phyloP scores from a whole-genome alignment of 179 eudicot genomes.

The Heliamphora pulchella region DNA sequence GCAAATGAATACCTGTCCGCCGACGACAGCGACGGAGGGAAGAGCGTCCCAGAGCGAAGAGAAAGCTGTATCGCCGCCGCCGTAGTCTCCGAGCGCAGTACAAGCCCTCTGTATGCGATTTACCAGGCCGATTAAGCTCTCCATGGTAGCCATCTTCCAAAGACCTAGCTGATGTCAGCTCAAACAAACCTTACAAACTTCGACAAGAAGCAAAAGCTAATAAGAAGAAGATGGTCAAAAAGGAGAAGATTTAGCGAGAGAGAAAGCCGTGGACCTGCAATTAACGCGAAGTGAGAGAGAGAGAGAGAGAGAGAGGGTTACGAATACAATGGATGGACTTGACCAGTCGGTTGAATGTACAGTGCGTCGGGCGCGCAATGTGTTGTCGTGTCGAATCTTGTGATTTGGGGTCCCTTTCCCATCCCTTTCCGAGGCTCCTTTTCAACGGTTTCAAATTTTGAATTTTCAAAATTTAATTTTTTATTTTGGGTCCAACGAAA shows the following conservation, averaged over 20 bases:
- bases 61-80: conserved; percentile 51
- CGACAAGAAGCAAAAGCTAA: neutral
- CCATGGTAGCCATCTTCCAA: conserved; percentile 64
- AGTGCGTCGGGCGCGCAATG: conserved; percentile 10
- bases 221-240: neutral
- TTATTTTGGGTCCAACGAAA: too few species aligned
- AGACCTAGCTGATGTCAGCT: conserved; percentile 8
- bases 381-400: neutral
- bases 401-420: too few species aligned
- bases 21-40: conserved; percentile 93
- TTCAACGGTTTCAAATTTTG: conserved; percentile 22
- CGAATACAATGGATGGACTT: too few species aligned
- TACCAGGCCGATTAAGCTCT: conserved; percentile 76
- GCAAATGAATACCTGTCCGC: conserved; percentile 61
- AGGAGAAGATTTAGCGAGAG: neutral
- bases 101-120: conserved; percentile 83
- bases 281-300: neutral
- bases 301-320: neutral
- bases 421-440: too few species aligned
- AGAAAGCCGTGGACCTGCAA: neutral
- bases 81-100: conserved; percentile 86
- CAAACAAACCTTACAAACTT: neutral
- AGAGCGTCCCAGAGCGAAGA: conserved; percentile 94
- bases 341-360: too few species aligned
- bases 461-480: conserved; percentile 16